A percentile compares a stretch with the other conserved stretches of the same genome.
Conservation (phyloP, 495 filamentous ascomycete genomes). For the Thermothielavioides terrestris region DNA sequence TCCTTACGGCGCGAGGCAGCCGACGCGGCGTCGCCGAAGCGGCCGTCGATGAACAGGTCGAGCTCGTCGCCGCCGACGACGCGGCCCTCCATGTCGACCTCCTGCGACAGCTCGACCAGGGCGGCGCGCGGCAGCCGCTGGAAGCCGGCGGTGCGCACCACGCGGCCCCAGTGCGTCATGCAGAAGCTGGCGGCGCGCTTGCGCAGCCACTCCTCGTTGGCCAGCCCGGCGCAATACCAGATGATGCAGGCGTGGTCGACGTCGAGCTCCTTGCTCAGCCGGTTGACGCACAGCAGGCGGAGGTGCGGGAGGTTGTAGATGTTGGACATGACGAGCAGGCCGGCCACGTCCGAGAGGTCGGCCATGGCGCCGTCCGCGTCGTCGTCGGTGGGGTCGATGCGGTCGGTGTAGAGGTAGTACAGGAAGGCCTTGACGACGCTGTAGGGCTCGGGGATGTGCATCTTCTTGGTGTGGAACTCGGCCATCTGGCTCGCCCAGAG, state of each 20-base stretch:
- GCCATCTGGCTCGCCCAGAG: slow-evolving; percentile 89
- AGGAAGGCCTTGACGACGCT: slow-evolving; percentile 89
- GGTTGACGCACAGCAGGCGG: slow-evolving; percentile 78
- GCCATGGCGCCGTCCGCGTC: slow-evolving; percentile 43
- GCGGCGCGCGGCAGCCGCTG: slow-evolving; percentile 64
- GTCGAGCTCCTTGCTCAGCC: slow-evolving; percentile 80
- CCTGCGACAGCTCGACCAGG: slow-evolving; percentile 83
- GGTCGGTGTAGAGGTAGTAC: slow-evolving; percentile 94
- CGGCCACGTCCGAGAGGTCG: slow-evolving; percentile 76
- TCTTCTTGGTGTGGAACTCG: slow-evolving; percentile 89
- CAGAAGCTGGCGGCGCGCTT: slow-evolving; percentile 81
- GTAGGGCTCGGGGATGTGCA: slow-evolving; percentile 97
- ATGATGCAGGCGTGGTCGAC: slow-evolving; percentile 90
- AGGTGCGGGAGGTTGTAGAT: slow-evolving; percentile 94
- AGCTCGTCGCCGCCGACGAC: slow-evolving; percentile 78
- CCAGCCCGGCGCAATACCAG: slow-evolving; percentile 86
- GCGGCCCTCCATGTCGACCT: slow-evolving; percentile 82
- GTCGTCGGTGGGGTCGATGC: slow-evolving; percentile 52
- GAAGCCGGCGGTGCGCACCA: slow-evolving; percentile 85
- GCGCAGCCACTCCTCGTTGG: slow-evolving; percentile 87
- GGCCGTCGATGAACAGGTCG: slow-evolving; percentile 57
- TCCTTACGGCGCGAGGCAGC: slow-evolving; percentile 43
- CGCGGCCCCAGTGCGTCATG: slow-evolving; percentile 86
- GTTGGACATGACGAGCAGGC: slow-evolving; percentile 95
- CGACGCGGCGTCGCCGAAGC: slow-evolving; percentile 40